Evolutionary conservation across 805 yeast genomes (phyloP).

Genomic region (Tetrapisispora pingtungensis): DNA sequence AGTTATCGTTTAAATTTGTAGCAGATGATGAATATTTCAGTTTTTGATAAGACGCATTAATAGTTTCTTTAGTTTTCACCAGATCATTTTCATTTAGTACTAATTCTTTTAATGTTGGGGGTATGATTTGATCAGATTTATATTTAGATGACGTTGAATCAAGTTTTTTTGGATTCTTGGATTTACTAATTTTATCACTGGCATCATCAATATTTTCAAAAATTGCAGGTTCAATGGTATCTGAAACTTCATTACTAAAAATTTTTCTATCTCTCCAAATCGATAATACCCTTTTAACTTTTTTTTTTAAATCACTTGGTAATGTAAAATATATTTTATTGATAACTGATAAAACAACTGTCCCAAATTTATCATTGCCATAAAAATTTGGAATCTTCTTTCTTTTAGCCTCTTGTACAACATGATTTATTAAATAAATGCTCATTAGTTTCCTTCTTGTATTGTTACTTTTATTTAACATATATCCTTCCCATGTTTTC

Average conservation of each 20-base stretch:
- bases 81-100: constrained; percentile 17
- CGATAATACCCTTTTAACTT: constrained; percentile 45
- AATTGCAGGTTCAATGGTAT: constrained; percentile 13
- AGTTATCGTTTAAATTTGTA: constrained; percentile 22
- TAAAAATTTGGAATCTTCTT: constrained; percentile 22
- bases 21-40: constrained; percentile 22
- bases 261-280: constrained; percentile 62
- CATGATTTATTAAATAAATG: constrained; percentile 27
- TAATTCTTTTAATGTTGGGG: constrained; percentile 28
- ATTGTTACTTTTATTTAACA: constrained; percentile 16
- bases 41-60: constrained; percentile 18
- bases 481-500: constrained; percentile 20
- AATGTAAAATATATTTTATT: constrained; percentile 28
- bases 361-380: constrained; percentile 19
- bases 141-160: constrained; percentile 7
- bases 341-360: constrained; percentile 27
- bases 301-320: constrained; percentile 38
- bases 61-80: constrained; percentile 16
- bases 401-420: constrained; percentile 26
- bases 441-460: constrained; percentile 24
- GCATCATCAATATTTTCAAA: constrained; percentile 7
- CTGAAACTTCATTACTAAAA: constrained; percentile 31
- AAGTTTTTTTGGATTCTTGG: not conserved
- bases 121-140: constrained; percentile 14
- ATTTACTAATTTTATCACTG: constrained; percentile 6